Percentiles rank a stretch among this genome's conserved stretches.
Conservation (phyloP, 2,329 filamentous ascomycete genomes). For the Amylocarpus encephaloides region DNA sequence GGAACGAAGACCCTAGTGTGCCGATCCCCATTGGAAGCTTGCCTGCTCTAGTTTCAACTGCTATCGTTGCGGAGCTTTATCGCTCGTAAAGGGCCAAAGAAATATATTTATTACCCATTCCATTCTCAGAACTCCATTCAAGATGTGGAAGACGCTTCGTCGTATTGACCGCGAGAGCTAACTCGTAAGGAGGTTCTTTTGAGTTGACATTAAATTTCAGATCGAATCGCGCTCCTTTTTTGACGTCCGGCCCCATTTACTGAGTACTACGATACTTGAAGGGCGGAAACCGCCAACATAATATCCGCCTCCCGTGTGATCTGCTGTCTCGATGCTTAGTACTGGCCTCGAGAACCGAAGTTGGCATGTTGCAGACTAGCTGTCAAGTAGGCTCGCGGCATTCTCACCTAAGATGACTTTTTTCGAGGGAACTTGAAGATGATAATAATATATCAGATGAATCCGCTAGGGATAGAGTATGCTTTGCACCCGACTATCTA, state of each 20-base stretch:
- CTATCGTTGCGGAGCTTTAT: background rate
- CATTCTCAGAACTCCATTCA: conserved; percentile 7
- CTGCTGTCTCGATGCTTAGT: conserved; percentile 4
- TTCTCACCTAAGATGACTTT: background rate
- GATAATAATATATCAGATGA: background rate
- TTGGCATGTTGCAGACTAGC: conserved; percentile 7
- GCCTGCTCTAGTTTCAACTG: background rate
- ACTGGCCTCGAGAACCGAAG: conserved; percentile 5
- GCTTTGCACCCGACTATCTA: no score
- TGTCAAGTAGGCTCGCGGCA: conserved; percentile 9
- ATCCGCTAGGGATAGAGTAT: background rate
- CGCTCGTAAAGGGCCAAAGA: background rate
- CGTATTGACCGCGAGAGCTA: conserved; percentile 6
- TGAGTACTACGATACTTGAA: conserved; percentile 6
- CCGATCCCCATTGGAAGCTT: background rate
- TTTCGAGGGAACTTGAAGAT: background rate
- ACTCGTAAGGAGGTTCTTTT: background rate
- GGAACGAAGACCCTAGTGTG: background rate
- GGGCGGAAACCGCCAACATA: conserved; percentile 4
- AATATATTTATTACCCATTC: background rate
- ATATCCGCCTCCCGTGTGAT: conserved; percentile 2
- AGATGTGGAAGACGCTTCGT: conserved; percentile 10
- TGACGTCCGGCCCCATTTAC: conserved; percentile 2
- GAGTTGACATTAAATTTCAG: conserved; percentile 9
- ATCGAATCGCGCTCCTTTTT: conserved; percentile 9